Percentiles rank a stretch among this genome's conserved stretches.
Evolutionary conservation across 306 rosid genomes (phyloP).

Genomic region (Leucaena leucocephala): DNA sequence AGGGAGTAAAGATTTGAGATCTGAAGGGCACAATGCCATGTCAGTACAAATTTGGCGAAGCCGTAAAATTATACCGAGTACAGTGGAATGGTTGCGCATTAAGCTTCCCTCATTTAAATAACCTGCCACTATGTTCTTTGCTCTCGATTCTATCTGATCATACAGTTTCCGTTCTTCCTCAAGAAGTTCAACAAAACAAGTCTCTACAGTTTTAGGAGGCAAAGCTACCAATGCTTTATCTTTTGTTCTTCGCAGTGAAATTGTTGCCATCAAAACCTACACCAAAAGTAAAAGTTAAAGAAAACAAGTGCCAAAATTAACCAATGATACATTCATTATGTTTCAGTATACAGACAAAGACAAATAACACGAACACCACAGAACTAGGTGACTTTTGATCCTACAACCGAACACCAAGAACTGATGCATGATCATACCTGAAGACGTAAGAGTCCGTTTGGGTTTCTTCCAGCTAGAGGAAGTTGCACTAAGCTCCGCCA

Average conservation of each 20-base stretch:
- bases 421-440: constrained; percentile 58
- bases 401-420: background rate
- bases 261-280: constrained; percentile 74
- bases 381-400: constrained; percentile 7
- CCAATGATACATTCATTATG: constrained; percentile 1
- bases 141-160: constrained; percentile 55
- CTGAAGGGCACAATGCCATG: constrained; percentile 65
- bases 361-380: background rate
- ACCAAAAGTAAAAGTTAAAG: background rate
- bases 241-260: constrained; percentile 81
- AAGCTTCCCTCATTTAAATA: constrained; percentile 31
- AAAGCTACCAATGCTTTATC: constrained; percentile 61
- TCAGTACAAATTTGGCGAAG: constrained; percentile 89
- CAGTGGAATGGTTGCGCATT: constrained; percentile 48
- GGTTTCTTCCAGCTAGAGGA: constrained; percentile 55
- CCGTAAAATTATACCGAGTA: constrained; percentile 63
- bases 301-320: constrained; percentile 1
- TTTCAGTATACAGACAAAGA: background rate
- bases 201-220: constrained; percentile 73
- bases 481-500: constrained; percentile 81
- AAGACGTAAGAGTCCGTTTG: constrained; percentile 59
- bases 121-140: constrained; percentile 38
- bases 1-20: constrained; percentile 52
- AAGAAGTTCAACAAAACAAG: constrained; percentile 63
- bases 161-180: constrained; percentile 72